phyloP scores from a whole-genome alignment of 768 basidiomycete genomes.

The Hemileccinum rubropunctum region DNA sequence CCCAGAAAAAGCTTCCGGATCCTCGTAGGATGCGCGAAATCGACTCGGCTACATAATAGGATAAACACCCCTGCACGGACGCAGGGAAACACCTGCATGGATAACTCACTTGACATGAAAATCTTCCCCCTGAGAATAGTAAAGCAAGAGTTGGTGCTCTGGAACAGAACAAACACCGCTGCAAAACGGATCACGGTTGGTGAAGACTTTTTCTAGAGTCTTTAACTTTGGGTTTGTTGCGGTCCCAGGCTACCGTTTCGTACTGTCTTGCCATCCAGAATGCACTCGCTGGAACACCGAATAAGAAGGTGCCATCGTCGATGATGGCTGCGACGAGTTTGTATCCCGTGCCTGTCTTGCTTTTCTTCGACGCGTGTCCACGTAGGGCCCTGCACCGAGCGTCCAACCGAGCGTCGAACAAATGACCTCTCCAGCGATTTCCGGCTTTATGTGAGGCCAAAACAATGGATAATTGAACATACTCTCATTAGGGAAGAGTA shows the following conservation, averaged over 20 bases:
- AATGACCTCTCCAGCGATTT: conserved; percentile 47
- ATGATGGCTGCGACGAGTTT: conserved; percentile 61
- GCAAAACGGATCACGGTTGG: neutral
- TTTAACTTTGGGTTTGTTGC: neutral
- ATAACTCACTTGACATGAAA: neutral
- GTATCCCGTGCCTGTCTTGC: conserved; percentile 27
- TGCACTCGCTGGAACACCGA: conserved; percentile 60
- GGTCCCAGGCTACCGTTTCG: conserved; percentile 59
- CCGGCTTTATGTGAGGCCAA: conserved; percentile 59
- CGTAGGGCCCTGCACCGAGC: conserved; percentile 59
- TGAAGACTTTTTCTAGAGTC: neutral
- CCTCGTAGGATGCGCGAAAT: neutral
- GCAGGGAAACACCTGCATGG: too few relatives aligned
- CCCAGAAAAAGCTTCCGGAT: conserved; percentile 20
- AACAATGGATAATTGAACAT: conserved; percentile 54
- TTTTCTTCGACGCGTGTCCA: conserved; percentile 24
- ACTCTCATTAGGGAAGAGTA: conserved; percentile 59
- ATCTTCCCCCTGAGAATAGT: neutral
- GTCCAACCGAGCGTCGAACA: conserved; percentile 67
- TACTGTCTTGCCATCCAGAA: conserved; percentile 76
- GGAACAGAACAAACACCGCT: neutral
- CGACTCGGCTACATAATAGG: neutral
- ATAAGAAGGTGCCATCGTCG: conserved; percentile 70
- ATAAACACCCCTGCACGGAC: neutral
- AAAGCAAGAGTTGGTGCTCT: neutral